A percentile compares a stretch with the other conserved stretches of the same genome.
These are phyloP conservation scores for Phytophthora foliorum DNA, from an alignment of 352 stramenopile genomes.

Conservation along the genomic window DNA sequence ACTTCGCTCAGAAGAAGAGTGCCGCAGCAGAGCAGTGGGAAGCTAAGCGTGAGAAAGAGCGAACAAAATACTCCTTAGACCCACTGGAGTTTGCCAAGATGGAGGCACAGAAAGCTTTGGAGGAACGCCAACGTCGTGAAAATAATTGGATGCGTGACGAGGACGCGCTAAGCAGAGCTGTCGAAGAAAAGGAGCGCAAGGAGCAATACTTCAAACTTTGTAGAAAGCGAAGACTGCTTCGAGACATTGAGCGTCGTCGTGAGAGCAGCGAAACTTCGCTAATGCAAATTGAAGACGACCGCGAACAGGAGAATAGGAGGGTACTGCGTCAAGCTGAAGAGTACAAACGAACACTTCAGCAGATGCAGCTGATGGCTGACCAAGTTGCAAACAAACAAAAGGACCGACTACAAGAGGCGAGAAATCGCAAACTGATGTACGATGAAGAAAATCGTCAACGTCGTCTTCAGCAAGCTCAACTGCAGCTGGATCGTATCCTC, in stretches of 20 bases:
- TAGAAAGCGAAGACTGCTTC: slow-evolving; percentile 42
- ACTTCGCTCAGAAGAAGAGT: slow-evolving; percentile 56
- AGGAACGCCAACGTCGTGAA: slow-evolving; percentile 67
- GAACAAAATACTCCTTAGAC: slow-evolving; percentile 57
- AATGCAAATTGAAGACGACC: slow-evolving; percentile 62
- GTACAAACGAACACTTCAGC: slow-evolving; percentile 46
- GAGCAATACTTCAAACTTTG: slow-evolving; percentile 52
- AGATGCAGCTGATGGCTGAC: slow-evolving; percentile 57
- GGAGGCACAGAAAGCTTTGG: slow-evolving; percentile 44
- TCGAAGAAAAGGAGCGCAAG: slow-evolving; percentile 53
- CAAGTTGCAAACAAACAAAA: slow-evolving; percentile 42
- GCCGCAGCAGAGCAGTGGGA: slow-evolving; percentile 49
- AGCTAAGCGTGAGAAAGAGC: slow-evolving; percentile 58
- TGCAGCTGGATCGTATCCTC: slow-evolving; percentile 35
- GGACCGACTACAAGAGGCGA: slow-evolving; percentile 56
- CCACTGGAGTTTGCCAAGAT: slow-evolving; percentile 64
- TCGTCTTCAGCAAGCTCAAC: slow-evolving; percentile 46
- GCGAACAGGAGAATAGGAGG: slow-evolving; percentile 20
- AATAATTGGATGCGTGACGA: slow-evolving; percentile 55
- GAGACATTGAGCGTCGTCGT: slow-evolving; percentile 35
- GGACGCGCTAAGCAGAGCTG: slow-evolving; percentile 34
- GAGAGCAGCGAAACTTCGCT: slow-evolving; percentile 43
- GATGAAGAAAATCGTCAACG: slow-evolving; percentile 71
- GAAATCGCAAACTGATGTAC: slow-evolving; percentile 65
- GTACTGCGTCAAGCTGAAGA: slow-evolving; percentile 31